Evolutionary conservation across 805 yeast species (phyloP).

Genomic region (Tanozyma kutaoensis): DNA sequence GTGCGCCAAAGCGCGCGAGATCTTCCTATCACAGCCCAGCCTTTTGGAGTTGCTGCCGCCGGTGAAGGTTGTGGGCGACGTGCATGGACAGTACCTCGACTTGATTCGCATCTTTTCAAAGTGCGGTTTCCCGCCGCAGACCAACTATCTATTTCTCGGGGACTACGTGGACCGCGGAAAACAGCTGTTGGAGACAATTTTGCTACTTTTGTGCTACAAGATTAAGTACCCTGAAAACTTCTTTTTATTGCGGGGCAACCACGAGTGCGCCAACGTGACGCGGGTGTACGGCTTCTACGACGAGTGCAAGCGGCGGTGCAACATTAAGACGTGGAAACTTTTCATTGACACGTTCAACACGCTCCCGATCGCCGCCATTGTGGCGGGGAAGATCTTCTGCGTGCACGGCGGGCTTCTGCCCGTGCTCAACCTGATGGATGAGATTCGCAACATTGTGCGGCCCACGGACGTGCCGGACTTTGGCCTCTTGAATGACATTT

Average conservation of each 20-base stretch:
- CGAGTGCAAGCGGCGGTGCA: constrained; percentile 91
- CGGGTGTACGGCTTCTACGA: constrained; percentile 96
- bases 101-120: constrained; percentile 81
- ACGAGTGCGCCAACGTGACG: constrained; percentile 94
- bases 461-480: constrained; percentile 84
- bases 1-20: constrained; percentile 80
- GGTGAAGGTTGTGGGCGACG: constrained; percentile 83
- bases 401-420: constrained; percentile 82
- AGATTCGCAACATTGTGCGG: constrained; percentile 58
- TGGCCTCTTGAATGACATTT: constrained; percentile 62
- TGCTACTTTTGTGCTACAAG: constrained; percentile 79
- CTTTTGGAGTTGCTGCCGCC: constrained; percentile 78
- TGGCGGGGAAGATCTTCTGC: constrained; percentile 88
- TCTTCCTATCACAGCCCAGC: constrained; percentile 83
- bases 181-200: constrained; percentile 86
- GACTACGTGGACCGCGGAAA: constrained; percentile 98
- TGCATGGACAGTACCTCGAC: constrained; percentile 94
- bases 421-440: constrained; percentile 58
- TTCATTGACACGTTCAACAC: constrained; percentile 94
- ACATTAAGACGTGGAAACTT: constrained; percentile 84
- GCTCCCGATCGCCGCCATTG: constrained; percentile 88
- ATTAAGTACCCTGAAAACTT: constrained; percentile 95
- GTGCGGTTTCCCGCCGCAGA: constrained; percentile 93
- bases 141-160: constrained; percentile 86
- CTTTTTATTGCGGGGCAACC: constrained; percentile 87